A percentile compares a stretch with the other conserved stretches of the same genome.
phyloP scores from a whole-genome alignment of 306 rosid species.

The Castanea mollissima region DNA sequence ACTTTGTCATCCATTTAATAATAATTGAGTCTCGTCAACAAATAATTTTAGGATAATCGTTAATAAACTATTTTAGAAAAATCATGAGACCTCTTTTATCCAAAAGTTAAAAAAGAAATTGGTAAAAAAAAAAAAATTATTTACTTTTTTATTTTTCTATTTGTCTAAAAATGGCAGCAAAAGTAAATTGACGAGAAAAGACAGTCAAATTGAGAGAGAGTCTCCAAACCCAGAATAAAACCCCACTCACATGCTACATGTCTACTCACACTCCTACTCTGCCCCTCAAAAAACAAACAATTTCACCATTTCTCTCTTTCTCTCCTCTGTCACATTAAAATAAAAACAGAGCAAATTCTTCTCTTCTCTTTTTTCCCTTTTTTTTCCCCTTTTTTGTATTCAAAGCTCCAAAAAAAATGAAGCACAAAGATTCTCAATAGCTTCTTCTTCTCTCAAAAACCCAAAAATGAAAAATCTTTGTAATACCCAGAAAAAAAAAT shows the following conservation, averaged over 20 bases:
- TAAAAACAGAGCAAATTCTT: conserved; percentile 44
- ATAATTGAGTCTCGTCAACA: no score
- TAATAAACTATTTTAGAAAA: no score
- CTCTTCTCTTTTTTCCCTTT: neutral
- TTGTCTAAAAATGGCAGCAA: conserved; percentile 21
- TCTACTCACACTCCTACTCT: conserved; percentile 15
- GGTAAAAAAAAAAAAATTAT: no score
- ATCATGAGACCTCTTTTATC: accelerated
- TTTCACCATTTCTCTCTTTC: conserved; percentile 7
- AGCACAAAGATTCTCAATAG: conserved; percentile 40
- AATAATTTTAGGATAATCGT: accelerated
- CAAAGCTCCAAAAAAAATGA: neutral
- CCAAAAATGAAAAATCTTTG: neutral
- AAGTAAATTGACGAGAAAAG: conserved; percentile 24
- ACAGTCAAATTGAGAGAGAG: conserved; percentile 19
- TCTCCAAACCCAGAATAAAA: conserved; percentile 35
- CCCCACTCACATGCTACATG: conserved; percentile 42
- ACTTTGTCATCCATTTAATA: no score
- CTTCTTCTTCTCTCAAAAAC: no score
- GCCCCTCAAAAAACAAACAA: conserved; percentile 29
- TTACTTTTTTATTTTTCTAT: no score
- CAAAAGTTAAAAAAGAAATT: accelerated
- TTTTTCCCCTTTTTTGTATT: neutral
- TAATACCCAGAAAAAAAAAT: neutral
- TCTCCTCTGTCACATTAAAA: conserved; percentile 42